phyloP scores from a whole-genome alignment of 2,329 filamentous ascomycete genomes.

The Knufia petricola region DNA sequence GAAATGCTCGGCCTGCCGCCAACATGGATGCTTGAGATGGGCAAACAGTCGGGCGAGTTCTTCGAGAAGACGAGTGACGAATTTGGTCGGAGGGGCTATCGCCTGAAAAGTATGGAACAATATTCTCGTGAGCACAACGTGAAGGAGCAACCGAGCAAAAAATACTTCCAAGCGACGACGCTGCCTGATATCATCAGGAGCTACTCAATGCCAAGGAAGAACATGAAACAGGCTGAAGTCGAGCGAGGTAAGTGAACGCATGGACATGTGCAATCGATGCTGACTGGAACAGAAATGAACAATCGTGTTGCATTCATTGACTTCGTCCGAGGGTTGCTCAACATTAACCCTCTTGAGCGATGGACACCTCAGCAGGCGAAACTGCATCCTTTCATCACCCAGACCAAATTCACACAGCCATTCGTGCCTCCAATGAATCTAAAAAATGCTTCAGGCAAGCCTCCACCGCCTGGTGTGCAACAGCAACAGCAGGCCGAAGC shows the following conservation, averaged over 20 bases:
- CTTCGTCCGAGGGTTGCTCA: constrained; percentile 85
- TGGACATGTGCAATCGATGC: constrained; percentile 11
- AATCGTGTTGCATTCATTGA: constrained; percentile 97
- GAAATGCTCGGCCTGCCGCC: constrained; percentile 96
- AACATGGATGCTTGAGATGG: constrained; percentile 99
- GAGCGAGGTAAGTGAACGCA: constrained; percentile 66
- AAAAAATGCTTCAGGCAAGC: constrained; percentile 78
- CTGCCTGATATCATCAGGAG: constrained; percentile 95
- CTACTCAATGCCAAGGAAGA: constrained; percentile 97
- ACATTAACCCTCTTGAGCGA: constrained; percentile 88
- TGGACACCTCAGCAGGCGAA: constrained; percentile 98
- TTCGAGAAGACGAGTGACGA: constrained; percentile 91
- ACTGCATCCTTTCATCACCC: constrained; percentile 94
- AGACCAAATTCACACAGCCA: constrained; percentile 90
- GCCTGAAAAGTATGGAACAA: constrained; percentile 94
- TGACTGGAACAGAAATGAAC: constrained; percentile 69
- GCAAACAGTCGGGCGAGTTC: constrained; percentile 94
- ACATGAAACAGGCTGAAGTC: constrained; percentile 96
- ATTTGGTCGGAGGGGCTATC: constrained; percentile 80
- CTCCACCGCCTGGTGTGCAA: constrained; percentile 83
- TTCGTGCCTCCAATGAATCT: constrained; percentile 97
- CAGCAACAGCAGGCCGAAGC: constrained; percentile 94
- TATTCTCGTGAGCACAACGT: constrained; percentile 91
- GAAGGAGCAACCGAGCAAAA: constrained; percentile 98
- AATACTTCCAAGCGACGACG: constrained; percentile 93